Percentiles rank a stretch among this genome's conserved stretches.
phyloP scores from a whole-genome alignment of 148 eudicot genomes.

The Silene conica region DNA sequence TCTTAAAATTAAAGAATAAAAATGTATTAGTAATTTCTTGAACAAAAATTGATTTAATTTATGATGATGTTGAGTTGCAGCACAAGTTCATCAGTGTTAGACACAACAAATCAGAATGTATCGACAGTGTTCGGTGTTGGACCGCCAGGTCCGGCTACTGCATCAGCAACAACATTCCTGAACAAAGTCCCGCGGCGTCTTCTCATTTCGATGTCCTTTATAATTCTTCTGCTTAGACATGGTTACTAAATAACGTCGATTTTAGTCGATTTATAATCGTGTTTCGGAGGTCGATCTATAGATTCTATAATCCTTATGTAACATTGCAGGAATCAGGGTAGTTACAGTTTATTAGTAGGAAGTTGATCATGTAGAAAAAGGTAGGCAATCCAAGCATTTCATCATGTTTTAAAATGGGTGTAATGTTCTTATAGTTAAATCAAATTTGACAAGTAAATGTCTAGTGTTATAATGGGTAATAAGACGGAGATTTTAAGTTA shows the following conservation, averaged over 20 bases:
- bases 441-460: not conserved
- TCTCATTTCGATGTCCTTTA: not conserved
- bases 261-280: not conserved
- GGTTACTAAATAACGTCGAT: not conserved
- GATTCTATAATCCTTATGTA: not conserved
- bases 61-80: constrained; percentile 49
- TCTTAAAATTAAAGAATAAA: no score
- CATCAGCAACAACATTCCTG: constrained; percentile 21
- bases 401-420: constrained; percentile 16
- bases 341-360: not conserved
- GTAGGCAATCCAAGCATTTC: constrained; percentile 7
- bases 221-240: constrained; percentile 18
- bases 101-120: constrained; percentile 67
- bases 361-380: not conserved
- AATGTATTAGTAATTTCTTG: not conserved
- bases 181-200: constrained; percentile 1
- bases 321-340: not conserved
- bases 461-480: no score
- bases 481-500: no score
- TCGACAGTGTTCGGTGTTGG: constrained; percentile 71
- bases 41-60: constrained; percentile 7
- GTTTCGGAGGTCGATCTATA: not conserved
- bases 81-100: constrained; percentile 83
- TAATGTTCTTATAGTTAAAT: not conserved
- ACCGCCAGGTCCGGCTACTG: constrained; percentile 43